phyloP scores from a whole-genome alignment of 202 grass and related monocot genomes.

The Alloteropsis angusta region DNA sequence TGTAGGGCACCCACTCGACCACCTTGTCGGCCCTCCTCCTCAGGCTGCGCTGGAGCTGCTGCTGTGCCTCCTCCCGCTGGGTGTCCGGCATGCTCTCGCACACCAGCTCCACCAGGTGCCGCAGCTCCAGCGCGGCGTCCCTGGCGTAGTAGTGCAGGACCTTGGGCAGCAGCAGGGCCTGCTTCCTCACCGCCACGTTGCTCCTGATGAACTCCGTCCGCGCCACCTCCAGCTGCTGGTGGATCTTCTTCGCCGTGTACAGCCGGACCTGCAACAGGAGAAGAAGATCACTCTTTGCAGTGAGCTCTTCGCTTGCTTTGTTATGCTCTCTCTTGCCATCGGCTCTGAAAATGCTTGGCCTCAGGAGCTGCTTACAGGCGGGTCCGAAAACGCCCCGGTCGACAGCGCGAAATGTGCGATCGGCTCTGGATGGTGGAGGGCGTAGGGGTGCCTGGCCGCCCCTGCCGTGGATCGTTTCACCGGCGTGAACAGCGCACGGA shows the following conservation, averaged over 20 bases:
- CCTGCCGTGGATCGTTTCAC: constrained; percentile 36
- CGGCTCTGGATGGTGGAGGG: constrained; percentile 55
- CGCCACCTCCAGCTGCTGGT: constrained; percentile 56
- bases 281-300: background rate
- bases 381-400: constrained; percentile 82
- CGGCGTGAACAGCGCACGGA: constrained; percentile 45
- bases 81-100: constrained; percentile 45
- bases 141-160: constrained; percentile 80
- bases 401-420: constrained; percentile 77
- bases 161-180: constrained; percentile 73
- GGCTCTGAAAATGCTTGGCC: background rate
- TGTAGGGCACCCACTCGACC: constrained; percentile 81
- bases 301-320: background rate
- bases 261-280: constrained; percentile 44
- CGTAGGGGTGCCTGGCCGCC: constrained; percentile 50
- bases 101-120: constrained; percentile 66
- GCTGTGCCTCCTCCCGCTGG: constrained; percentile 37
- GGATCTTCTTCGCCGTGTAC: constrained; percentile 62
- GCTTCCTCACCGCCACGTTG: constrained; percentile 45
- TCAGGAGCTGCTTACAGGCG: constrained; percentile 46
- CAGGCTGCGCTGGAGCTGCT: constrained; percentile 36
- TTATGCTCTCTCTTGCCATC: background rate
- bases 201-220: constrained; percentile 70
- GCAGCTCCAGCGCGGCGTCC: constrained; percentile 58
- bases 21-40: constrained; percentile 46